Percentiles rank a stretch among this genome's conserved stretches.
These are phyloP conservation scores for Saccharum spontaneum DNA, from an alignment of 176 grass and related monocot species.

Conservation along the genomic window DNA sequence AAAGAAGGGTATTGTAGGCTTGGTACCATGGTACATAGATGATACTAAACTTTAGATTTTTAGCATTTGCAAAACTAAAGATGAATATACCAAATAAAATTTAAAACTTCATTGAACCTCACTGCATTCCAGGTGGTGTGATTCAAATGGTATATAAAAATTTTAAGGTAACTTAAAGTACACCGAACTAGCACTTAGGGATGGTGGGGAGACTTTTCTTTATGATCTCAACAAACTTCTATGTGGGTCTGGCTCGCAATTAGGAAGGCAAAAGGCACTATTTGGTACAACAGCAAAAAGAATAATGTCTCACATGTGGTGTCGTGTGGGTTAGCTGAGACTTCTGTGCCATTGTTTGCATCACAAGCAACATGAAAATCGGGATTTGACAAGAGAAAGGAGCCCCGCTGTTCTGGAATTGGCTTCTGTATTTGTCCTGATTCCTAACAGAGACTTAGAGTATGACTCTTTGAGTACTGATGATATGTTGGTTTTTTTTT, in stretches of 20 bases:
- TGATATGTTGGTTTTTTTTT: not conserved
- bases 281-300: constrained; percentile 37
- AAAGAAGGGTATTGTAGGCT: not conserved
- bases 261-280: not conserved
- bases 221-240: constrained; percentile 25
- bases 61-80: not conserved
- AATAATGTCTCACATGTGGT: not conserved
- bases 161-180: not conserved
- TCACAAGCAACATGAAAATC: not conserved
- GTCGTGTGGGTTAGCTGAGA: not conserved
- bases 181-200: not conserved
- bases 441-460: not conserved
- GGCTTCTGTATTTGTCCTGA: not conserved
- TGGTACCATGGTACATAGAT: not conserved
- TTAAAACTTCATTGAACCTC: not conserved
- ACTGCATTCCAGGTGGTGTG: not conserved
- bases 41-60: not conserved
- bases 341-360: not conserved
- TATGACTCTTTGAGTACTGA: not conserved
- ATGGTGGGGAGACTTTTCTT: not conserved
- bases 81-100: not conserved
- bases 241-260: not conserved
- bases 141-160: constrained; percentile 5
- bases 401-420: not conserved
- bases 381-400: not conserved